phyloP scores from a whole-genome alignment of 2,329 filamentous ascomycete species.

The Claviceps cyperi region DNA sequence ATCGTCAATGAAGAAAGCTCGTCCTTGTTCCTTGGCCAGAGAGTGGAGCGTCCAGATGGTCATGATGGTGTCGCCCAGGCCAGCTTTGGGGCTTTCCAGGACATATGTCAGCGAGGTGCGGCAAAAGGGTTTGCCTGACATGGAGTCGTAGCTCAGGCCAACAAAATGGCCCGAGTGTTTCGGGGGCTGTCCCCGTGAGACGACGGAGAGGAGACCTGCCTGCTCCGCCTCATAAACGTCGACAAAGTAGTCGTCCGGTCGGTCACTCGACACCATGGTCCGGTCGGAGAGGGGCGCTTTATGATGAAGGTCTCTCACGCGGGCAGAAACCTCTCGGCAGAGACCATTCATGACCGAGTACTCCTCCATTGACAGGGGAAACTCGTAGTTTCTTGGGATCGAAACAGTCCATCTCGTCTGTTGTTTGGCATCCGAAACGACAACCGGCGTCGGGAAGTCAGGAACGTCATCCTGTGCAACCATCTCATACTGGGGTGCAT shows the following conservation, averaged over 20 bases:
- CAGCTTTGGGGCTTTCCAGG: conserved; percentile 57
- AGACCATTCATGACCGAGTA: conserved; percentile 57
- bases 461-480: conserved; percentile 52
- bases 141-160: conserved; percentile 29
- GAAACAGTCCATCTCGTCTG: conserved; percentile 66
- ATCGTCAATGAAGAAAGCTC: conserved; percentile 76
- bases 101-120: conserved; percentile 62
- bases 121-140: conserved; percentile 44
- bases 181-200: conserved; percentile 21
- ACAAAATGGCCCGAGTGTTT: conserved; percentile 31
- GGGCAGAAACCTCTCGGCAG: conserved; percentile 48
- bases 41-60: conserved; percentile 75
- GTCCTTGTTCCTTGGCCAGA: conserved; percentile 56
- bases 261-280: conserved; percentile 38
- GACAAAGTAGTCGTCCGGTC: conserved; percentile 53
- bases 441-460: conserved; percentile 56
- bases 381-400: conserved; percentile 51
- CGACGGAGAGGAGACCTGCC: conserved; percentile 42
- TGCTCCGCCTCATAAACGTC: conserved; percentile 60
- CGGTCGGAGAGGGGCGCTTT: conserved; percentile 27
- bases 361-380: conserved; percentile 50
- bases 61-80: conserved; percentile 63
- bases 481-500: conserved; percentile 45
- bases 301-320: conserved; percentile 33
- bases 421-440: conserved; percentile 51